Conservation (phyloP, 768 basidiomycete genomes). For the Hemileccinum rubropunctum region DNA sequence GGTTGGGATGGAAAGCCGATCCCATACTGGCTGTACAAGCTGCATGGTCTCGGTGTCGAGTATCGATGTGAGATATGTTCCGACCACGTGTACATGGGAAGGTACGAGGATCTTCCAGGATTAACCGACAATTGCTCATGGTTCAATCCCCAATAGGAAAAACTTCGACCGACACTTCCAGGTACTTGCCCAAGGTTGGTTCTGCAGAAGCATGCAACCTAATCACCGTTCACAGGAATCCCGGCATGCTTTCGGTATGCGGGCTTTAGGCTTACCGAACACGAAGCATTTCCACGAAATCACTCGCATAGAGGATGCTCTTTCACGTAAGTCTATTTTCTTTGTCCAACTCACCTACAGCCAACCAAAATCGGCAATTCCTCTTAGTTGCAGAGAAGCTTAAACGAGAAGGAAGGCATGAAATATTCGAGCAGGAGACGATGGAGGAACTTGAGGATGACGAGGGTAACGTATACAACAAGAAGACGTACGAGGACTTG, state of each 20-base stretch:
- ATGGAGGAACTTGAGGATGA: constrained; percentile 99
- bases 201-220: constrained; percentile 3
- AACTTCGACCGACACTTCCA: constrained; percentile 97
- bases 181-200: constrained; percentile 36
- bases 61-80: constrained; percentile 98
- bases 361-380: background rate
- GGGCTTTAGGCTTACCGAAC: constrained; percentile 93
- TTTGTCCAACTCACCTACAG: background rate
- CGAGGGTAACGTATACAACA: constrained; percentile 97
- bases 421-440: constrained; percentile 89
- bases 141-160: constrained; percentile 52
- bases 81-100: constrained; percentile 95
- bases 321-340: constrained; percentile 65
- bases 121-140: constrained; percentile 15
- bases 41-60: constrained; percentile 97
- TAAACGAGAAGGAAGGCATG: constrained; percentile 94
- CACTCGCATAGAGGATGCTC: constrained; percentile 93
- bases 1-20: constrained; percentile 99
- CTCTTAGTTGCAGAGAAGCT: constrained; percentile 89
- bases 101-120: constrained; percentile 42
- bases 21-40: constrained; percentile 97
- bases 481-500: constrained; percentile 95
- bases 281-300: constrained; percentile 99
- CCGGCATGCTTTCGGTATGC: constrained; percentile 97
- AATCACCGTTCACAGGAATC: constrained; percentile 62